Evolutionary conservation across 495 filamentous ascomycete species (phyloP).

Genomic region (Daldinia concentrica): DNA sequence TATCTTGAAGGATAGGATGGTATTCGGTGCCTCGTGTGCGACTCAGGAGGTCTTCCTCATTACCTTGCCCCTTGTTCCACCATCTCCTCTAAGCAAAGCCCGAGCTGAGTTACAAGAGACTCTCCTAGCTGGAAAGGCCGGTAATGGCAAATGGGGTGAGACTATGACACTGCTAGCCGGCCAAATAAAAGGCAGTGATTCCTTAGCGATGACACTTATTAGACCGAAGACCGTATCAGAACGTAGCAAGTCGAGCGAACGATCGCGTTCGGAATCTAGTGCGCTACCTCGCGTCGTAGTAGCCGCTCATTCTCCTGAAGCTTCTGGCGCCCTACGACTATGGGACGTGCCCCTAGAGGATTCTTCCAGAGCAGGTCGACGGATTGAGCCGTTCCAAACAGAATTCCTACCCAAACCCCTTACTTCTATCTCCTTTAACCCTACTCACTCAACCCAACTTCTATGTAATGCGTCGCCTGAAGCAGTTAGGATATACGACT

Average conservation of each 20-base stretch:
- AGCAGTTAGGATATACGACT: conserved; percentile 73
- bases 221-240: conserved; percentile 49
- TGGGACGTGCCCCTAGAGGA: conserved; percentile 58
- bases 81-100: conserved; percentile 67
- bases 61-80: conserved; percentile 76
- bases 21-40: conserved; percentile 76
- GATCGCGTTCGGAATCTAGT: conserved; percentile 41
- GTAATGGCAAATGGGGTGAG: conserved; percentile 69
- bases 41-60: conserved; percentile 74
- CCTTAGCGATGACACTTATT: conserved; percentile 72
- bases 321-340: conserved; percentile 64
- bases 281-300: conserved; percentile 53
- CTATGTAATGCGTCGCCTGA: conserved; percentile 73
- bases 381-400: conserved; percentile 67
- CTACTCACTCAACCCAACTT: conserved; percentile 67
- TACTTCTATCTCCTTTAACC: conserved; percentile 76
- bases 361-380: conserved; percentile 48
- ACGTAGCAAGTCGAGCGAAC: conserved; percentile 52
- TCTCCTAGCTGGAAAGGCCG: conserved; percentile 56
- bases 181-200: conserved; percentile 69
- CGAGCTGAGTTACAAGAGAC: conserved; percentile 57
- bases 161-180: conserved; percentile 65
- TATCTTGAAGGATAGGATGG: conserved; percentile 69
- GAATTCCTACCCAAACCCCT: conserved; percentile 72
- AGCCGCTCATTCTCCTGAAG: conserved; percentile 69